A percentile compares a stretch with the other conserved stretches of the same genome.
Conservation (phyloP, 2,329 filamentous ascomycete species). For the Diaporthe australafricana region DNA sequence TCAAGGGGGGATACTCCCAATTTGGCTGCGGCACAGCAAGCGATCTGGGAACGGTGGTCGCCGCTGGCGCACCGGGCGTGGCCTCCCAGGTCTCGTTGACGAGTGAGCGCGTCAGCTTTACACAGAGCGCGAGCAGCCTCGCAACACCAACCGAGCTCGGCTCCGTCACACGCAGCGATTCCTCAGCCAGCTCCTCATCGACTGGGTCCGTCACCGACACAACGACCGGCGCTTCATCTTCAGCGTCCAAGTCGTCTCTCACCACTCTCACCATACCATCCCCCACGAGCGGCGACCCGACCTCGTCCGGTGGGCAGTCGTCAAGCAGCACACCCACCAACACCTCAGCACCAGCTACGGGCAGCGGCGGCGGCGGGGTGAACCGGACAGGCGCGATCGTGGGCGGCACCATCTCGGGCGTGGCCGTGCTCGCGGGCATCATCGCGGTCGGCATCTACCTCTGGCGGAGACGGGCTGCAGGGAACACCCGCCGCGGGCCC, state of each 20-base stretch:
- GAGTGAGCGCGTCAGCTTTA: constrained; percentile 55
- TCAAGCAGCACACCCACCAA: constrained; percentile 36
- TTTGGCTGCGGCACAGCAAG: constrained; percentile 67
- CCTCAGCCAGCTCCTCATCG: constrained; percentile 35
- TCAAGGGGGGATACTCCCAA: constrained; percentile 66
- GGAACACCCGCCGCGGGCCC: constrained; percentile 56
- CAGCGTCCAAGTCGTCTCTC: constrained; percentile 30
- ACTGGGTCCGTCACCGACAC: background rate
- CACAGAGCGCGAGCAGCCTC: constrained; percentile 52
- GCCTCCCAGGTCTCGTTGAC: constrained; percentile 50
- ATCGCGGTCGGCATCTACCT: constrained; percentile 56
- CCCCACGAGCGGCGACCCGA: constrained; percentile 28
- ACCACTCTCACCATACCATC: constrained; percentile 38
- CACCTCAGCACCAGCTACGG: constrained; percentile 35
- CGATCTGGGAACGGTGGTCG: constrained; percentile 60
- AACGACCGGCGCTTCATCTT: constrained; percentile 27
- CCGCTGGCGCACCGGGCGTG: constrained; percentile 57
- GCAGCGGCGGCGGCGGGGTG: constrained; percentile 31
- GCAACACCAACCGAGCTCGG: constrained; percentile 56
- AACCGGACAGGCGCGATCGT: constrained; percentile 63
- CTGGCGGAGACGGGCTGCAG: constrained; percentile 53
- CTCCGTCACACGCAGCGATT: constrained; percentile 40
- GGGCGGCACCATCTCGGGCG: constrained; percentile 64
- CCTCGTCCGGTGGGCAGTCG: constrained; percentile 29
- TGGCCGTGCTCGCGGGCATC: constrained; percentile 58